Percentiles rank a stretch among this genome's conserved stretches.
Conservation (phyloP, 176 grass and related monocot genomes). For the Avena eriantha region DNA sequence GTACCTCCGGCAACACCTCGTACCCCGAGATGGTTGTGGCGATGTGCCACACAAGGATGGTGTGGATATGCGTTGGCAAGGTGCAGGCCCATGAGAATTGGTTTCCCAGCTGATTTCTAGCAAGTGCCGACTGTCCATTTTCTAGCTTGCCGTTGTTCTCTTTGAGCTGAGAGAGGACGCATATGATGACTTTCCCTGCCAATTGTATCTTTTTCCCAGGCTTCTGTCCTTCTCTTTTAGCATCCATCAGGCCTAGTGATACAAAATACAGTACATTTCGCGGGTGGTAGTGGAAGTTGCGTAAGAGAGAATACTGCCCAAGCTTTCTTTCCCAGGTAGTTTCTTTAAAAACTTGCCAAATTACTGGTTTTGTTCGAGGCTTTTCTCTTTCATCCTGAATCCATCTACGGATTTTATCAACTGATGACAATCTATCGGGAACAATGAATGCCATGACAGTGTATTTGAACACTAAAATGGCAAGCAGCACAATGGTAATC, state of each 20-base stretch:
- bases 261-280: neutral
- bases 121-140: slow-evolving; percentile 22
- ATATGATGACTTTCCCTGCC: neutral
- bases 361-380: neutral
- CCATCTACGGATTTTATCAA: accelerated
- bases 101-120: slow-evolving; percentile 3
- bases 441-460: neutral
- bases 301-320: slow-evolving; percentile 36
- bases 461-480: neutral
- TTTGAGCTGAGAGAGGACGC: slow-evolving; percentile 33
- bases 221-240: slow-evolving; percentile 31
- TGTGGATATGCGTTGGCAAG: slow-evolving; percentile 29
- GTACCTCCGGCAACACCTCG: neutral
- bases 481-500: neutral
- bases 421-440: neutral
- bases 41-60: slow-evolving; percentile 30
- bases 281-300: slow-evolving; percentile 7
- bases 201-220: neutral
- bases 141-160: slow-evolving; percentile 21
- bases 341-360: accelerated
- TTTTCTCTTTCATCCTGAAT: neutral
- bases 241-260: slow-evolving; percentile 11
- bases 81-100: slow-evolving; percentile 26
- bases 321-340: slow-evolving; percentile 24
- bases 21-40: neutral